Evolutionary conservation across 306 rosid species (phyloP).

Genomic region (Cercis canadensis): DNA sequence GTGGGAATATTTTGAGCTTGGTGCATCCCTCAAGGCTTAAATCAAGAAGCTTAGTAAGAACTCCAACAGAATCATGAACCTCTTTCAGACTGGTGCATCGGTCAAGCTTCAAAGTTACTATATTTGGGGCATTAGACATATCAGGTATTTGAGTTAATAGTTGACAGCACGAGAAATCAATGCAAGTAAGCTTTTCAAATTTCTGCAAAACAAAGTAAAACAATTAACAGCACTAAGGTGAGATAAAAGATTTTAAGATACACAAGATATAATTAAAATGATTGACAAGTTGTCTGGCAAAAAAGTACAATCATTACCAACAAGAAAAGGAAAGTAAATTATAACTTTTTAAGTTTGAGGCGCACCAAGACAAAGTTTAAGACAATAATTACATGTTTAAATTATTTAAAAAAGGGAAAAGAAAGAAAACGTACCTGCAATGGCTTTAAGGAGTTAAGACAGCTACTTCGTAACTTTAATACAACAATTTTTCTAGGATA

Average conservation of each 20-base stretch:
- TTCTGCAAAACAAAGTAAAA: background rate
- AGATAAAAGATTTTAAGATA: too few species aligned
- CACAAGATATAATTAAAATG: too few species aligned
- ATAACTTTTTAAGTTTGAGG: too few species aligned
- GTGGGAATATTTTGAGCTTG: background rate
- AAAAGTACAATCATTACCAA: too few species aligned
- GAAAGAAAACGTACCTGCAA: too few species aligned
- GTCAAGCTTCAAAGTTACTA: background rate
- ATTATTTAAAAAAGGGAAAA: too few species aligned
- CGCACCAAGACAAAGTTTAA: too few species aligned
- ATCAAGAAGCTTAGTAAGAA: background rate
- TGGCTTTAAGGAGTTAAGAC: background rate
- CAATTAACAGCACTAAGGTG: too few species aligned
- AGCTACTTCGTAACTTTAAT: background rate
- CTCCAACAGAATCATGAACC: conserved; percentile 4
- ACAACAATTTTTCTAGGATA: background rate
- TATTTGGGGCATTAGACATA: conserved; percentile 15
- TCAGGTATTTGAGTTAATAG: background rate
- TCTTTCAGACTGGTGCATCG: background rate
- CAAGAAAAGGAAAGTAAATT: too few species aligned
- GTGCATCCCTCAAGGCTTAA: background rate
- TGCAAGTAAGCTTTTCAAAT: conserved; percentile 20
- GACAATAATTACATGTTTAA: too few species aligned
- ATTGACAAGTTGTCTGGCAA: too few species aligned
- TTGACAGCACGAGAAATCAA: conserved; percentile 22